Base-by-base conservation (phyloP, 805 yeast genomes). In the Lipomyces anomalus region DNA sequence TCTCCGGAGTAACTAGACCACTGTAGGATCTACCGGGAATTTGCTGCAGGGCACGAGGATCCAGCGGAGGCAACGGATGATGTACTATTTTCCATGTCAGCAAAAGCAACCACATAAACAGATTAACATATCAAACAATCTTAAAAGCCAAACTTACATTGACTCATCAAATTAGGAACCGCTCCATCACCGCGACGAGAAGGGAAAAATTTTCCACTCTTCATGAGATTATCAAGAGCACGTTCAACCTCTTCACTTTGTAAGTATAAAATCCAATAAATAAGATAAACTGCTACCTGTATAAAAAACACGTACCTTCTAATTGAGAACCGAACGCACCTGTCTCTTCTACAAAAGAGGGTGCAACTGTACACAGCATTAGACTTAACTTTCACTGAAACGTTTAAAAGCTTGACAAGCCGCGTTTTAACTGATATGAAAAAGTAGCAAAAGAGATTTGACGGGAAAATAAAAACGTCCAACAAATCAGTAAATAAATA, bases 201-300 rank as follows among this genome's bases (percentile, higher is more conserved):
- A n/a, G 57, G 57, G 34, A 43, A 51, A 32, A 53, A 48, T 43
- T 53, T 53, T 40, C 57, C 57, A 21, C 56, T 51, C 43, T 53
- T 53, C 35, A 53, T 48, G 26, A 53, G 45, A 28, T 53, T 53
- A n/a, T 53, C 57, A 26, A 53, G 38, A 18, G 57, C 57, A 22
- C 57, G 55, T 3, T 53, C 57, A 29, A 53, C 57, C 42, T 53
- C 56, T 47, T 41, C 2, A 6, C 13, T 13, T 5, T 0, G 41
- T 43, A 28, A 46, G 40, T 24, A 9, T 17, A 16, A 23, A 16
- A 13, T 21, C 13, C 24, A 7, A 5, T 6, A 20, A 20, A 6
- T 7, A 9, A 13, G 18, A 9, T 13, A 13, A 26, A 21, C 11
- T 4, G 43, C 7, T 6, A 29, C 4, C 3, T 20, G 18, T n/a